Percentiles rank a stretch among this genome's conserved stretches.
Conservation (phyloP, 257 asterid species). For the Lycium ferocissimum region DNA sequence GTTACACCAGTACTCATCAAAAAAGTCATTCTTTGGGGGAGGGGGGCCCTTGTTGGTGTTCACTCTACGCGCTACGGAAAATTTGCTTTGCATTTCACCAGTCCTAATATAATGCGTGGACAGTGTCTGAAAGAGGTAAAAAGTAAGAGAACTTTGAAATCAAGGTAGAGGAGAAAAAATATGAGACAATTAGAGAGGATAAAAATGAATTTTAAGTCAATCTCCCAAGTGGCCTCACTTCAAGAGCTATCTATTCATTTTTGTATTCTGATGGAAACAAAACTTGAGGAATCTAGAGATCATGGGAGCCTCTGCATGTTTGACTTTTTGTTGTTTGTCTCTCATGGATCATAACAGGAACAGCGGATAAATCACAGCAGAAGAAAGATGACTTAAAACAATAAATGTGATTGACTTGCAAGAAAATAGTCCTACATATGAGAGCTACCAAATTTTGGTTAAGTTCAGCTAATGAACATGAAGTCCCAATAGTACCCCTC, state of each 20-base stretch:
- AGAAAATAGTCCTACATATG: neutral
- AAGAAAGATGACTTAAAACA: neutral
- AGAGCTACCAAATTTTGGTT: neutral
- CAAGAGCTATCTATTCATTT: neutral
- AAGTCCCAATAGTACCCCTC: neutral
- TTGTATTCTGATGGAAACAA: neutral
- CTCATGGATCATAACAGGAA: neutral
- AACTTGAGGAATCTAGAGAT: neutral
- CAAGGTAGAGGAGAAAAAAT: neutral
- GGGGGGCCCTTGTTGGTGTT: neutral
- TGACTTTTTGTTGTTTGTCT: neutral
- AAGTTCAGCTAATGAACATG: neutral
- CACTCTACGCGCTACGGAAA: neutral
- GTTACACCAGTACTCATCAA: neutral
- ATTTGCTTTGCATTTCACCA: slow-evolving; percentile 7
- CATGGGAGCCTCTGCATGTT: neutral
- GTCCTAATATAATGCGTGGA: neutral
- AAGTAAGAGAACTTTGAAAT: neutral
- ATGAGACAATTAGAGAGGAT: neutral
- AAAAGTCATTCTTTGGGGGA: neutral
- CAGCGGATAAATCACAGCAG: neutral
- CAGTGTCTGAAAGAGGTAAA: neutral
- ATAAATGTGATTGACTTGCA: neutral
- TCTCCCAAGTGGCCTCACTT: neutral
- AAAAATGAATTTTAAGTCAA: neutral